Base-by-base conservation (phyloP, 805 yeast genomes). In the Phaffomyces antillensis region DNA sequence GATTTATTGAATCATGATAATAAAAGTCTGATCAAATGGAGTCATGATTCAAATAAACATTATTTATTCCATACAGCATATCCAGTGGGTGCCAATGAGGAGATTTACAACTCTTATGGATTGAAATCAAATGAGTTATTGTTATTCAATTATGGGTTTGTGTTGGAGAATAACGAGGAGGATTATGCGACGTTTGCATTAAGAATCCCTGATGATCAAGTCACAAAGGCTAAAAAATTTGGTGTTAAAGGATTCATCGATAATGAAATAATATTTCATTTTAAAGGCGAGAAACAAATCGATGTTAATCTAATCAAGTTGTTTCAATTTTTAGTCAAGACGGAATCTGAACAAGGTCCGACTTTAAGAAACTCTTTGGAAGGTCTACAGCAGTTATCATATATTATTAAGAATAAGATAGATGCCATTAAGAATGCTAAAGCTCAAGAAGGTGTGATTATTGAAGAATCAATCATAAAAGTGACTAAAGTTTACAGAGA, bases 61-160 rank as follows among this genome's bases (percentile, higher is more conserved):
- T 73, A 76, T 46, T 56, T 61, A n/a, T 80, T 81, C 51, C 63
- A 60, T 35, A 59, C 76, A 0, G 65, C 68, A 17, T 60, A 67
- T 5, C 37, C 45, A 8, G 41, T 53, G n/a, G 40, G 46, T 3
- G 51, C 49, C 2, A 75, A 75, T 2, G 59, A 64, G 3, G 83
- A 87, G 58, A 49, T 90, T 1, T 86, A 64, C 63, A 89, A 89
- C 59, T 86, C 86, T 62, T 89, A 90, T 62, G 97, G 96, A 2
- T 79, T 85, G 43, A 89, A 88, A 61, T 84, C 93, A 0, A 89
- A 88, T 56, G 95, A 86, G 51, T 96, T 87, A 51, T 62, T 89
- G 25, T 62, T 90, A 7, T 64, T 89, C 52, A 89, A 83, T 0
- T 90, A 90, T 60, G 97, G 97, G 0, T 90, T 90, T 62, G 73